Conservation (phyloP, 2,329 filamentous ascomycete species). For the Claviceps arundinis region DNA sequence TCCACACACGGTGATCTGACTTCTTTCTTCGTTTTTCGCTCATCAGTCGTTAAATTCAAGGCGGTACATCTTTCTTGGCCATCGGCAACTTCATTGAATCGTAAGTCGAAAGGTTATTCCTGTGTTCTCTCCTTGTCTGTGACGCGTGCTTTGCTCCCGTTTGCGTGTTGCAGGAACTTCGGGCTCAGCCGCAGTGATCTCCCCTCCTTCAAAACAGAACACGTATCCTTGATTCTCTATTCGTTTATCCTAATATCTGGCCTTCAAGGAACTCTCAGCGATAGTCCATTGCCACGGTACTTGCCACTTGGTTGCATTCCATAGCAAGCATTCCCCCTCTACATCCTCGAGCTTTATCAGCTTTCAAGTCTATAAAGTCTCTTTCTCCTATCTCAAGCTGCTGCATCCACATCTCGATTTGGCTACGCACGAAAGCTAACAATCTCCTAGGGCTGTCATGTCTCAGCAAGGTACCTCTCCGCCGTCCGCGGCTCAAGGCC, state of each 20-base stretch:
- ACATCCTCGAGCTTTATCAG: neutral
- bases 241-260: neutral
- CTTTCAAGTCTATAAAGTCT: no score
- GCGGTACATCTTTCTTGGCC: neutral
- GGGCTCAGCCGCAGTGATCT: neutral
- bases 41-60: neutral
- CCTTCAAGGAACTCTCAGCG: no score
- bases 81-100: neutral
- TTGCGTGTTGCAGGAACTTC: no score
- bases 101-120: neutral
- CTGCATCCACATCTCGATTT: neutral
- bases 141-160: neutral
- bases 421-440: neutral
- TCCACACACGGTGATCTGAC: neutral
- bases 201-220: neutral
- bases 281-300: neutral
- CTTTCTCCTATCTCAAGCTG: neutral
- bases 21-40: neutral
- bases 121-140: neutral
- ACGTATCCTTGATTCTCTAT: neutral
- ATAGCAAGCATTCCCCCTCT: neutral
- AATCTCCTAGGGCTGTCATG: conserved; percentile 11
- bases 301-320: neutral
- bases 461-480: conserved; percentile 20
- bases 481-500: conserved; percentile 4